A percentile compares a stretch with the other conserved stretches of the same genome.
Conservation (phyloP, 257 asterid genomes). For the Plantago elongata region DNA sequence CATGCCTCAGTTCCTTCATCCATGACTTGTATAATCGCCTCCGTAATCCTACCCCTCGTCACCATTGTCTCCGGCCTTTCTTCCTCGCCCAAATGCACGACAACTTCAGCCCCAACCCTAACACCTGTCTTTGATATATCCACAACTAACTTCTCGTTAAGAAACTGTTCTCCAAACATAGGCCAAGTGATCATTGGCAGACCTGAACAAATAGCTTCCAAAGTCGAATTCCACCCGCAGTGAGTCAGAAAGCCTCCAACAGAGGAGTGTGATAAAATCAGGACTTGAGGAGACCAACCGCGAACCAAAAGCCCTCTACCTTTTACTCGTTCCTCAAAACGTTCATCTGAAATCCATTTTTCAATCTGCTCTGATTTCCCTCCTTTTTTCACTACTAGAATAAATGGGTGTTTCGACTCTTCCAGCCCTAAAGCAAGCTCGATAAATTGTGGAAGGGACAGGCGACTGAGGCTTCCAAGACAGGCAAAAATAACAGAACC, state of each 20-base stretch:
- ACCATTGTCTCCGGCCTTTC: constrained; percentile 19
- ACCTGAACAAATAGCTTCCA: constrained; percentile 37
- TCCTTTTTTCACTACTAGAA: no score
- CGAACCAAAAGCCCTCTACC: constrained; percentile 41
- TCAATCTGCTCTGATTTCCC: no score
- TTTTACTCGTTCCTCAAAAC: constrained; percentile 36
- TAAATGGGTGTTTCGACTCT: constrained; percentile 34
- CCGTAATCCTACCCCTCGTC: constrained; percentile 19
- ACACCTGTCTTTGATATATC: constrained; percentile 21
- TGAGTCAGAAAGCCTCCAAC: constrained; percentile 36
- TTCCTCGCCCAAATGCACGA: constrained; percentile 14
- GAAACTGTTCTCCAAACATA: constrained; percentile 37
- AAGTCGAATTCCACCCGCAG: constrained; percentile 43
- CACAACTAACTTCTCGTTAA: constrained; percentile 33
- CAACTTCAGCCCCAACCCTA: constrained; percentile 24
- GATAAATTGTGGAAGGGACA: constrained; percentile 23
- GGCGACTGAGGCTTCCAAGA: constrained; percentile 38
- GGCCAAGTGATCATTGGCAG: constrained; percentile 53
- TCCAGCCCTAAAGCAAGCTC: constrained; percentile 43
- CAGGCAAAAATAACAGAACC: constrained; percentile 38
- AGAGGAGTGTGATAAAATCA: constrained; percentile 27
- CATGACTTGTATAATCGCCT: constrained; percentile 22
- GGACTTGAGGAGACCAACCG: constrained; percentile 57
- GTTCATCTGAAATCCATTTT: constrained; percentile 33
- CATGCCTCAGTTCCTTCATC: constrained; percentile 22